Percentiles rank a stretch among this genome's conserved stretches.
Conservation (phyloP, 768 basidiomycete species). For the Pleurotus eryngii region DNA sequence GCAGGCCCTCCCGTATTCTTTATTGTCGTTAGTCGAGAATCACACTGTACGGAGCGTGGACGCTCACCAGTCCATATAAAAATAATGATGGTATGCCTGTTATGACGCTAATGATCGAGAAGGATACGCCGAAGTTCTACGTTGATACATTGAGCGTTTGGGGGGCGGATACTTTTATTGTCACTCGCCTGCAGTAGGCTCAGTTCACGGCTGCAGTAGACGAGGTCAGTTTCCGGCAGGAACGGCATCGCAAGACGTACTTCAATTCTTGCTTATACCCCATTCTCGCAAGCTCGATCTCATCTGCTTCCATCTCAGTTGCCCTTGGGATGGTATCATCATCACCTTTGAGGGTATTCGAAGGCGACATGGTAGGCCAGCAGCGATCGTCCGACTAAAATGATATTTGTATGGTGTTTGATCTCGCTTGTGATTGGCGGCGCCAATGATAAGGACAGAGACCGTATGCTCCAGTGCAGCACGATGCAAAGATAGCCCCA, state of each 20-base stretch:
- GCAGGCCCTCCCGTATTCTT: conserved; percentile 74
- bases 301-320: conserved; percentile 39
- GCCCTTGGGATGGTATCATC: conserved; percentile 12
- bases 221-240: background rate
- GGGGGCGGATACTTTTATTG: background rate
- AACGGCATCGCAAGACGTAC: conserved; percentile 28
- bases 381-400: background rate
- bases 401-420: background rate
- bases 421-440: conserved; percentile 4
- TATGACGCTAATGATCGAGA: conserved; percentile 74
- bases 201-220: conserved; percentile 49
- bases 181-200: conserved; percentile 52
- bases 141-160: background rate
- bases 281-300: conserved; percentile 64
- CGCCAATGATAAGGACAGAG: conserved; percentile 1
- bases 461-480: background rate
- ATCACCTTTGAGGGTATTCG: conserved; percentile 5
- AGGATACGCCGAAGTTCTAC: conserved; percentile 72
- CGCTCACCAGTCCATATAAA: conserved; percentile 60
- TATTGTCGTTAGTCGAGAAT: background rate
- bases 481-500: background rate
- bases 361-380: background rate
- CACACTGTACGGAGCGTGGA: background rate
- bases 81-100: conserved; percentile 72
- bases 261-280: conserved; percentile 71